Conservation (phyloP, 306 rosid species). For the Potentilla sterilis region DNA sequence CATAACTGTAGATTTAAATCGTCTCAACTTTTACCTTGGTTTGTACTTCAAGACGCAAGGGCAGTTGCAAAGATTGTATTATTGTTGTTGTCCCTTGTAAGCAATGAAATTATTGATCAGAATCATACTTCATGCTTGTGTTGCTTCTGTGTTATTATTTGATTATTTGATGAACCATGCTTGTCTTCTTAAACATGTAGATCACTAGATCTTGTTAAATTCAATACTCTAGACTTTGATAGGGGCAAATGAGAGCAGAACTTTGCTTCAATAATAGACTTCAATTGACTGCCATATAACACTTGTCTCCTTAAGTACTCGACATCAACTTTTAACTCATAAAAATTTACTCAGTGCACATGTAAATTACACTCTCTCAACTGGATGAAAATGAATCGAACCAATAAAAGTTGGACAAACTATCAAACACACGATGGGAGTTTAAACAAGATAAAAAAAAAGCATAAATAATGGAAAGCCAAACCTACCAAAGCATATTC, state of each 20-base stretch:
- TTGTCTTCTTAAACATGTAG: not conserved
- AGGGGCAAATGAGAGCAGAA: not conserved
- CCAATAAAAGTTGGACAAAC: not conserved
- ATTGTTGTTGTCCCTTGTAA: not conserved
- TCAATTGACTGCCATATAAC: not conserved
- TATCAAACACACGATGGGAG: not conserved
- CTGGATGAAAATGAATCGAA: not conserved
- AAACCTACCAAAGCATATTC: not conserved
- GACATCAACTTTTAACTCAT: not conserved
- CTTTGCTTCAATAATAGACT: not conserved
- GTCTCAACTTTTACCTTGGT: not conserved
- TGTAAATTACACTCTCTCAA: not conserved
- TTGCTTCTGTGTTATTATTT: not conserved
- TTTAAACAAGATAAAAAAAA: too few species aligned
- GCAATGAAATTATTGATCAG: not conserved
- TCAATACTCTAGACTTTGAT: not conserved
- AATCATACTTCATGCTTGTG: not conserved
- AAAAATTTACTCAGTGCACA: not conserved
- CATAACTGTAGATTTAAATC: not conserved
- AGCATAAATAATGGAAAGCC: not conserved
- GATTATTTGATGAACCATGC: not conserved
- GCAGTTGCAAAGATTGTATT: not conserved
- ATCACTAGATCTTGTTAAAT: not conserved
- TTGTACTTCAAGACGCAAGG: constrained; percentile 4
- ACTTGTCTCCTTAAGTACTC: not conserved